phyloP scores from a whole-genome alignment of 2,329 filamentous ascomycete genomes.

The Drechslerella dactyloides region DNA sequence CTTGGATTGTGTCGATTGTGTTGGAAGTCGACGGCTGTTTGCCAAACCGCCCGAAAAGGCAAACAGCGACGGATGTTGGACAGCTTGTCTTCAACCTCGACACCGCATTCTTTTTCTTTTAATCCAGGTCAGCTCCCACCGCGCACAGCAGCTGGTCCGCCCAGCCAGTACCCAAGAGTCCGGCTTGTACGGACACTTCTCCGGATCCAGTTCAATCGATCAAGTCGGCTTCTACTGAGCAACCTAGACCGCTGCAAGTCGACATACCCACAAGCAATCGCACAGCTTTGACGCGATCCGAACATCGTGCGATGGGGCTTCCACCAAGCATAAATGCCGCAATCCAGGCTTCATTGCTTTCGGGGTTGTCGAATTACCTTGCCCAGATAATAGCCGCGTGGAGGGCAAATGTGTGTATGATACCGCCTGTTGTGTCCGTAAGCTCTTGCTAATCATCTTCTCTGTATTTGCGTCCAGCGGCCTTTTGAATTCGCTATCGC shows the following conservation, averaged over 20 bases:
- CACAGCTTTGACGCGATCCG: neutral
- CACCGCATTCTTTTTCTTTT: neutral
- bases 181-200: neutral
- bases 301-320: conserved; percentile 26
- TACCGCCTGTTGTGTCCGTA: conserved; percentile 9
- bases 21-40: neutral
- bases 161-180: neutral
- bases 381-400: conserved; percentile 65
- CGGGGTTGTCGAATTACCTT: conserved; percentile 64
- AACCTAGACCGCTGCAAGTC: neutral
- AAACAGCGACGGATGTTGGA: conserved; percentile 17
- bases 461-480: conserved; percentile 55
- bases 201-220: neutral
- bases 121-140: neutral
- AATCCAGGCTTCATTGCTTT: conserved; percentile 64
- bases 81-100: conserved; percentile 49
- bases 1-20: neutral
- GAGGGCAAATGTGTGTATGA: conserved; percentile 59
- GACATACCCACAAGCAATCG: conserved; percentile 8
- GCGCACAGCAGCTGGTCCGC: neutral
- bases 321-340: conserved; percentile 64
- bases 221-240: neutral
- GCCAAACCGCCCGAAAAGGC: neutral
- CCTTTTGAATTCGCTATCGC: conserved; percentile 62
- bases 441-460: conserved; percentile 3